Conservation (phyloP, 768 basidiomycete species). For the Melanogaster broomeanus region DNA sequence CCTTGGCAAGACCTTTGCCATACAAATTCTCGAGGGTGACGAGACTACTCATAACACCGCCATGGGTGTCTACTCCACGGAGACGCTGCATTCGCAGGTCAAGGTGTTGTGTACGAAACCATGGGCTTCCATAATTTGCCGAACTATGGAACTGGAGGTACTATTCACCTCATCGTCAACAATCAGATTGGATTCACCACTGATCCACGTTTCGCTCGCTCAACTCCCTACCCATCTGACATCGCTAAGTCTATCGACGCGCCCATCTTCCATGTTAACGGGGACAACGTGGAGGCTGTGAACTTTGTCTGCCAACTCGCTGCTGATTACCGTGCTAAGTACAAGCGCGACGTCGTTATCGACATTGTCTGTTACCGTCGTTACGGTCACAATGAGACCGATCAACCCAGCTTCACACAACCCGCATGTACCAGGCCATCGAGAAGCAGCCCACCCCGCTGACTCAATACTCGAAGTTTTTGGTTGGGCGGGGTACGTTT, state of each 20-base stretch:
- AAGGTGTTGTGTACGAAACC: slow-evolving; percentile 98
- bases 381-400: slow-evolving; percentile 99
- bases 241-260: slow-evolving; percentile 98
- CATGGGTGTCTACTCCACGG: slow-evolving; percentile 97
- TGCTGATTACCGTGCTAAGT: slow-evolving; percentile 97
- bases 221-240: slow-evolving; percentile 97
- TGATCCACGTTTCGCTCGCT: slow-evolving; percentile 95
- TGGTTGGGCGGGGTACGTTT: slow-evolving; percentile 90
- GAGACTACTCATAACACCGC: slow-evolving; percentile 79
- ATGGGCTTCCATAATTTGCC: slow-evolving; percentile 98
- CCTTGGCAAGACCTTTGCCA: slow-evolving; percentile 97
- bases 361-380: slow-evolving; percentile 99
- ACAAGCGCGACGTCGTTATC: slow-evolving; percentile 97
- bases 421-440: slow-evolving; percentile 99
- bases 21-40: slow-evolving; percentile 93
- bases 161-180: slow-evolving; percentile 97
- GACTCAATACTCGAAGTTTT: slow-evolving; percentile 88
- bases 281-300: slow-evolving; percentile 97
- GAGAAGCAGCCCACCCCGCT: slow-evolving; percentile 91
- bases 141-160: slow-evolving; percentile 95
- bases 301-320: slow-evolving; percentile 98
- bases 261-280: slow-evolving; percentile 99
- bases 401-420: slow-evolving; percentile 98
- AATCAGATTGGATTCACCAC: slow-evolving; percentile 99
- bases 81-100: slow-evolving; percentile 97